Evolutionary conservation across 164 flowering plant genomes (phyloP).

Genomic region (Piper longum): DNA sequence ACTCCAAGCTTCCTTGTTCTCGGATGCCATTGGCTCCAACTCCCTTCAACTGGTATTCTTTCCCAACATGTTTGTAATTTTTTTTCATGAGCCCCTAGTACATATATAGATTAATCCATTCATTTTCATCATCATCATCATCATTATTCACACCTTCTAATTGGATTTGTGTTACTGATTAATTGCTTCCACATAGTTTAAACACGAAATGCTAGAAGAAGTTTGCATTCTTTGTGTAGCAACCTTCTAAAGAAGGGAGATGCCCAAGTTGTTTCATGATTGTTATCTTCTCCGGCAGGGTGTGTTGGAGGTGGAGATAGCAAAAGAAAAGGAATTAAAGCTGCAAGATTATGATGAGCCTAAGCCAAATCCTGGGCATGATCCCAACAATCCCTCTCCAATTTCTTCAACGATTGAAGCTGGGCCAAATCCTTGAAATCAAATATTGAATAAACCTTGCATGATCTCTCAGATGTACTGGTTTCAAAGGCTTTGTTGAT

Average conservation of each 20-base stretch:
- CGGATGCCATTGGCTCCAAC: not conserved
- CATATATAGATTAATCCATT: not conserved
- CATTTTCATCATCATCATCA: not conserved
- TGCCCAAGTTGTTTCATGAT: not conserved
- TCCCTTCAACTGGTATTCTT: not conserved
- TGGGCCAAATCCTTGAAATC: not conserved
- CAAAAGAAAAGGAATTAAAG: constrained; percentile 7
- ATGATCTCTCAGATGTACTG: not conserved
- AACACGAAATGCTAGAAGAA: too few species aligned
- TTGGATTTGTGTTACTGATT: too few species aligned
- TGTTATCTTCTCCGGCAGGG: not conserved
- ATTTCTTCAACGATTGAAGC: not conserved
- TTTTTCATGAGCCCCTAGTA: not conserved
- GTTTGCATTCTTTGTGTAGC: too few species aligned
- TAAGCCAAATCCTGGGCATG: constrained; percentile 13
- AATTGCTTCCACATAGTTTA: too few species aligned
- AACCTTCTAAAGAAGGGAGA: too few species aligned
- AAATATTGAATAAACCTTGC: not conserved
- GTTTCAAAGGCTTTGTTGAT: not conserved
- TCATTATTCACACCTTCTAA: too few species aligned
- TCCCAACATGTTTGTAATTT: not conserved
- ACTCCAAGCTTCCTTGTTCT: not conserved
- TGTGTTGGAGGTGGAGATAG: constrained; percentile 5
- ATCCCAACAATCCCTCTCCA: constrained; percentile 7
- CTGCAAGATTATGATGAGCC: constrained; percentile 17